Evolutionary conservation across 345 rosid species (phyloP), one percentile per base, ranked within the genome.

Genomic region (Lenwebbia sp.): DNA sequence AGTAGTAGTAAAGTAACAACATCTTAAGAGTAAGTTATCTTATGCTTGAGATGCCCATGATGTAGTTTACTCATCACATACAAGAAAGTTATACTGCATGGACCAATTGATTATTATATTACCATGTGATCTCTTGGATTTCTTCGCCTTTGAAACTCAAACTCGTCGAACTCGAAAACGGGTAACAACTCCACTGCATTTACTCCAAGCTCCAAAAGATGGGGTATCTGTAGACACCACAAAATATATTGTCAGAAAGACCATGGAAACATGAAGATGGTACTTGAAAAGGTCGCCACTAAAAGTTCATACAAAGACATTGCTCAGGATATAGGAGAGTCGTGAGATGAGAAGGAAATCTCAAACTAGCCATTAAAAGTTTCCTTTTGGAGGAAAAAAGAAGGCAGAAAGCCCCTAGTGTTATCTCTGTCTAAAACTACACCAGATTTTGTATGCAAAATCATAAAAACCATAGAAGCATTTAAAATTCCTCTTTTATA

Each of bases 91-190:
- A 70, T 33, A 70, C 25, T 37, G 13, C 78, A 33, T 17, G 14
- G 47, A 70, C 7, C 81, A 70, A 37, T 19, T 70, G 26, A 37
- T 70, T 70, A 70, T 37, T 22, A 70, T 70, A 70, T 89, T 96
- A 95, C 99, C 99, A 96, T 85, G 93, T 96, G 99, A 89, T 97
- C 96, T 92, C 98, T 96, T 28, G 98, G 98, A 88, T 96, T 97
- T 86, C 89, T 91, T 60, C 90, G 94, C 92, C 98, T 93, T 89
- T 97, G 98, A 83, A 97, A 92, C 92, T 97, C 99, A 83, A 96
- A 91, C 89, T 97, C 99, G 82, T 97, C 99, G 86, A 93, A 97
- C 88, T 97, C 99, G 81, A 96, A 97, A 82, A 97, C 93, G 7
- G 98, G 98, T 83, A 96, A 91, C 90, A 96, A 88, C 93, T 97